Conservation (phyloP, 208 protist genomes). For the Leishmania tarentolae region DNA sequence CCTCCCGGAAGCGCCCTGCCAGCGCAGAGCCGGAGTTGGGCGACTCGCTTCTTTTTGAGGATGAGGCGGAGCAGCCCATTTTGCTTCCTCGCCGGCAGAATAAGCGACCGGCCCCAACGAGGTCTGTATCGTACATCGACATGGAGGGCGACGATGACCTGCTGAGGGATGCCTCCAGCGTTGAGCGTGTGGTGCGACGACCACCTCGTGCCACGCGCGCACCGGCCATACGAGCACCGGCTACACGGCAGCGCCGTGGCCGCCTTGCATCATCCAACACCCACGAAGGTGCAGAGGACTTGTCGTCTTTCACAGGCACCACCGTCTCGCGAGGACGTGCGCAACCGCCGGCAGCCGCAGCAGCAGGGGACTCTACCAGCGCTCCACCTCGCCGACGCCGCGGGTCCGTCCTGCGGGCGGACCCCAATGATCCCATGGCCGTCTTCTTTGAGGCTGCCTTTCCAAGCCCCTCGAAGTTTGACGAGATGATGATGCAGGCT, state of each 20-base stretch:
- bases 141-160: constrained; percentile 39
- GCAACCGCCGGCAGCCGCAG: neutral
- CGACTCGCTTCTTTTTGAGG: constrained; percentile 62
- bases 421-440: constrained; percentile 78
- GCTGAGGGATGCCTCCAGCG: constrained; percentile 24
- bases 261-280: neutral
- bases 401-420: constrained; percentile 22
- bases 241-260: constrained; percentile 11
- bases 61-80: constrained; percentile 72
- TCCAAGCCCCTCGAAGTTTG: constrained; percentile 86
- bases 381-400: constrained; percentile 15
- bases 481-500: constrained; percentile 83
- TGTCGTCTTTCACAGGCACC: neutral
- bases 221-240: constrained; percentile 26
- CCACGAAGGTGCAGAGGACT: neutral
- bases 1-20: constrained; percentile 27
- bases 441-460: constrained; percentile 87
- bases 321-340: neutral
- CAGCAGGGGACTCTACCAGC: neutral
- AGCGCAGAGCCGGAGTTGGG: constrained; percentile 54
- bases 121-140: constrained; percentile 63
- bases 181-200: constrained; percentile 40
- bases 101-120: constrained; percentile 37
- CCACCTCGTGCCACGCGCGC: constrained; percentile 39
- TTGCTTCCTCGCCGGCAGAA: constrained; percentile 59